phyloP scores from a whole-genome alignment of 2,329 filamentous ascomycete genomes.

The Penicillium digitatum region DNA sequence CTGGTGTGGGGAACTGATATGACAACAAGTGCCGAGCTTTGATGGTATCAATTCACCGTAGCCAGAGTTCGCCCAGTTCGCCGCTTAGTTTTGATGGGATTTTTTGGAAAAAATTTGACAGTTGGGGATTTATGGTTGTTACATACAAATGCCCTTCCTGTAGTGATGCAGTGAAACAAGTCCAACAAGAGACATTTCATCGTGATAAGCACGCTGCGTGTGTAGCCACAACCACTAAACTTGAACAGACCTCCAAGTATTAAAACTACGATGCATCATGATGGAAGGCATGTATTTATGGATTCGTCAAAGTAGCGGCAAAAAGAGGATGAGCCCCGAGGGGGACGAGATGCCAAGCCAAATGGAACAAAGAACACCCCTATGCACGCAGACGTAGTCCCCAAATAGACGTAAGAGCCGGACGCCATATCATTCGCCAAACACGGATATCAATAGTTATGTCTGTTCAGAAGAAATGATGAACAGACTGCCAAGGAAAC shows the following conservation, averaged over 20 bases:
- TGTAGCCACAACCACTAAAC: neutral
- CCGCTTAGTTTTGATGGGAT: constrained; percentile 1
- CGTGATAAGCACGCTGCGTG: neutral
- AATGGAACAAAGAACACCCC: constrained; percentile 13
- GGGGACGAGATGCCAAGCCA: constrained; percentile 13
- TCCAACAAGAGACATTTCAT: neutral
- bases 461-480: constrained; percentile 7
- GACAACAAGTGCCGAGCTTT: constrained; percentile 18
- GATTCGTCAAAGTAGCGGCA: constrained; percentile 26
- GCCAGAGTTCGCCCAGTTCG: constrained; percentile 14
- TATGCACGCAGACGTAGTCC: constrained; percentile 23
- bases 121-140: neutral
- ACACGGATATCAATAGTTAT: constrained; percentile 36
- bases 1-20: constrained; percentile 17
- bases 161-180: neutral
- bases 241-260: neutral
- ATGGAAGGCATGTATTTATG: constrained; percentile 17
- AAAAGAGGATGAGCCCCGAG: constrained; percentile 14
- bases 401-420: constrained; percentile 25
- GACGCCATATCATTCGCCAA: constrained; percentile 34
- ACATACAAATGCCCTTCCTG: neutral
- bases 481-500: constrained; percentile 13
- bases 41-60: constrained; percentile 14
- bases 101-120: neutral
- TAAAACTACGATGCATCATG: constrained; percentile 2